Evolutionary conservation across 768 basidiomycete genomes (phyloP), one percentile per base, ranked within the genome.

Genomic region (Hericium rajendrae): DNA sequence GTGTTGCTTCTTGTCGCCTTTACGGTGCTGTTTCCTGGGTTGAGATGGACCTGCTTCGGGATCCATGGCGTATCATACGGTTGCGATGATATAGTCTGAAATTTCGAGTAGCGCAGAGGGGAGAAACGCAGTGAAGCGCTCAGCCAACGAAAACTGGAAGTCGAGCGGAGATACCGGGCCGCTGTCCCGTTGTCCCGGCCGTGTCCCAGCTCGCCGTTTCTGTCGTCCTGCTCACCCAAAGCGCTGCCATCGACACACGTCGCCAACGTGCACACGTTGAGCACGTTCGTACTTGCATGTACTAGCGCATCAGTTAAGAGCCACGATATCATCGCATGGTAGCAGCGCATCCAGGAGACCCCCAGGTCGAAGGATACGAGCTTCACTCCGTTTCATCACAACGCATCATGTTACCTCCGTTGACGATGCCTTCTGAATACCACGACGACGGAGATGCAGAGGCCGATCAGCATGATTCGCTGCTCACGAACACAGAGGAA

Each of bases 31-130:
- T 43, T 58, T 57, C 18, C 38, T 55, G 4, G 41, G 56, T 40
- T 55, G 24, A n/a, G 54, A 57, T 20, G 53, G 51, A 37, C 56
- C 51, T 46, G 56, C 38, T 53, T 46, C 13, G 37, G 60, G 59
- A 13, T 51, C 56, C 61, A 62, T 62, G 18, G 13, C 6, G 18
- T 32, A 32, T 32, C 9, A 6, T 32, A 10, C 32, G 6, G 6
- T 32, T 32, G 32, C 32, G 6, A 9, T 32, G 43, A 8, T 50
- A n/a, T 20, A 12, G 22, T 51, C 22, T 16, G 26, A 24, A 10
- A 2, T 4, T 10, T 26, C 22, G 26, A 16, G 49, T 6, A 15
- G 20, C 10, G 15, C 6, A 51, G 49, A 16, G 4, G 9, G 9
- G 32, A 6, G 32, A 32, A 6, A 32, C 9, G 32, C 32, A 9